These are phyloP conservation scores for Stagonosporopsis vannaccii DNA, from an alignment of 2,329 filamentous ascomycete species.

Conservation along the genomic window DNA sequence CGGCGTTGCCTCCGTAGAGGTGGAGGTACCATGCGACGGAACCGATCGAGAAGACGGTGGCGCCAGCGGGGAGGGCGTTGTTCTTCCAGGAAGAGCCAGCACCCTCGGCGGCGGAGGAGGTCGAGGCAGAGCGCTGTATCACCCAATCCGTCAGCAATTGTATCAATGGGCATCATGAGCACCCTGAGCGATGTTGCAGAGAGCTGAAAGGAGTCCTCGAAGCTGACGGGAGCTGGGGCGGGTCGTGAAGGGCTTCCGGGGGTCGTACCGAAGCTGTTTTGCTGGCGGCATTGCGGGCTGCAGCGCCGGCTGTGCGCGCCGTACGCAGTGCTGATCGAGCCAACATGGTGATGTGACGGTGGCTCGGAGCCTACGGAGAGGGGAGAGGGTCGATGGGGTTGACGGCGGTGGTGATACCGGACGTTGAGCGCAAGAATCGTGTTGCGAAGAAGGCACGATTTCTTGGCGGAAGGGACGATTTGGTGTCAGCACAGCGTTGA, in stretches of 20 bases:
- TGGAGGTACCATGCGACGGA: constrained; percentile 98
- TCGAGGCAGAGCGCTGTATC: constrained; percentile 68
- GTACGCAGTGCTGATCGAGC: constrained; percentile 90
- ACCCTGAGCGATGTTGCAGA: constrained; percentile 20
- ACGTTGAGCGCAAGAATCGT: constrained; percentile 19
- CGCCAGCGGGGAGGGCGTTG: constrained; percentile 85
- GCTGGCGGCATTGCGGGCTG: constrained; percentile 70
- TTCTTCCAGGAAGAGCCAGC: constrained; percentile 79
- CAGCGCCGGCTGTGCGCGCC: constrained; percentile 82
- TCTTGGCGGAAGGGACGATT: not conserved
- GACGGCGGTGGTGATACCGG: constrained; percentile 41
- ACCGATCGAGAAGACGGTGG: constrained; percentile 84
- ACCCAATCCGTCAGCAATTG: constrained; percentile 42
- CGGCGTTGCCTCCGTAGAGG: constrained; percentile 86
- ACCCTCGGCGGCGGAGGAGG: constrained; percentile 72
- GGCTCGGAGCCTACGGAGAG: constrained; percentile 46
- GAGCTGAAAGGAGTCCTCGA: constrained; percentile 31
- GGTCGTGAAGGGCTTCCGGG: constrained; percentile 34
- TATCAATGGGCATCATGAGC: constrained; percentile 36
- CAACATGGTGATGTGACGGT: constrained; percentile 74
- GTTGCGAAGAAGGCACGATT: constrained; percentile 4
- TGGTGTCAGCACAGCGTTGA: constrained; percentile 9
- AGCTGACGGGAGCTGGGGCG: constrained; percentile 40
- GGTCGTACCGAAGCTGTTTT: constrained; percentile 57
- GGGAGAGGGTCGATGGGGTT: constrained; percentile 47